Percentiles rank a stretch among this genome's conserved stretches.
Evolutionary conservation across 768 basidiomycete species (phyloP).

Genomic region (Amanita inopinata): DNA sequence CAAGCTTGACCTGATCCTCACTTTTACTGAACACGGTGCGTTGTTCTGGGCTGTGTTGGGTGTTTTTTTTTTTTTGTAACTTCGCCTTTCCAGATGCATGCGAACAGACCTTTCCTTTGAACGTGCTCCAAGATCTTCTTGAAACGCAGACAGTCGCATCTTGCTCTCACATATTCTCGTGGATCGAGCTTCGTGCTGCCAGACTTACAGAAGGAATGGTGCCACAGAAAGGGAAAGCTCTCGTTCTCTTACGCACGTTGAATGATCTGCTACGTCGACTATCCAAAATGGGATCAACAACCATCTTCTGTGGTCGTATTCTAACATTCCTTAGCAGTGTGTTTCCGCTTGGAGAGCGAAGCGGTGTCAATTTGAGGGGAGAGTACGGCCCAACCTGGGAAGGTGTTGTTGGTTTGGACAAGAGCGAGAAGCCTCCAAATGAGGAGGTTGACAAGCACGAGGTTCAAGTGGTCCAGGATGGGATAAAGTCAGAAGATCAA

Average conservation of each 20-base stretch:
- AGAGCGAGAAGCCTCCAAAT: conserved; percentile 21
- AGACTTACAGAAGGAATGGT: conserved; percentile 71
- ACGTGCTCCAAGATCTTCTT: conserved; percentile 69
- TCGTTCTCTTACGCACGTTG: conserved; percentile 71
- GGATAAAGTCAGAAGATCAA: conserved; percentile 20
- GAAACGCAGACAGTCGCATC: conserved; percentile 80
- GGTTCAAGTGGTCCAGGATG: conserved; percentile 16
- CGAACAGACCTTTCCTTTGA: conserved; percentile 65
- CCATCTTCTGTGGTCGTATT: conserved; percentile 84
- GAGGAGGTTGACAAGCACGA: conserved; percentile 22
- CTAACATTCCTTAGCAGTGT: conserved; percentile 78
- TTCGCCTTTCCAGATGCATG: conserved; percentile 52
- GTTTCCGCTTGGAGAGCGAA: conserved; percentile 81
- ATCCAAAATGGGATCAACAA: conserved; percentile 78
- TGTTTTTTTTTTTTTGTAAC: background rate
- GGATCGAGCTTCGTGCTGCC: conserved; percentile 67
- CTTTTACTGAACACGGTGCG: conserved; percentile 71
- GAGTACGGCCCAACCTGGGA: conserved; percentile 80
- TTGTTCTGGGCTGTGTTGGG: conserved; percentile 6
- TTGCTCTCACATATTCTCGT: conserved; percentile 81
- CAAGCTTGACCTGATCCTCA: conserved; percentile 63
- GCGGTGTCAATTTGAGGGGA: conserved; percentile 85
- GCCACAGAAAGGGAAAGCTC: conserved; percentile 82
- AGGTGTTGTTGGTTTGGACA: conserved; percentile 37
- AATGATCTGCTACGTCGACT: conserved; percentile 83